Evolutionary conservation across 208 protist species (phyloP).

Genomic region (Leptomonas seymouri): DNA sequence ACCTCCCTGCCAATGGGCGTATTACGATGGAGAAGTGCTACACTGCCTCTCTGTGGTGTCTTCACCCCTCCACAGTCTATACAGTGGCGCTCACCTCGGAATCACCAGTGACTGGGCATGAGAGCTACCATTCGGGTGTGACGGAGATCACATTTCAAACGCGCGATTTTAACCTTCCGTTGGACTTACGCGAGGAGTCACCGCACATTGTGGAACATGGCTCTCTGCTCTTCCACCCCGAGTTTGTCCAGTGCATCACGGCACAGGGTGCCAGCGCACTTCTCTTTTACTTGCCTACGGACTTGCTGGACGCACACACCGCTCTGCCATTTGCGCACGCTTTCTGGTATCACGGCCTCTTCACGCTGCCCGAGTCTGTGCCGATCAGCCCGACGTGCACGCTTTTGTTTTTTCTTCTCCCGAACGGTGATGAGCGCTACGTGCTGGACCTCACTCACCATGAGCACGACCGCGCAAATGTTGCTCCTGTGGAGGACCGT

Average conservation of each 20-base stretch:
- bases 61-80: slow-evolving; percentile 24
- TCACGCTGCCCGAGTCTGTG: slow-evolving; percentile 42
- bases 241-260: slow-evolving; percentile 52
- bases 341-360: slow-evolving; percentile 71
- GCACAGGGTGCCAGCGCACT: slow-evolving; percentile 32
- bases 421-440: slow-evolving; percentile 44
- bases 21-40: slow-evolving; percentile 4
- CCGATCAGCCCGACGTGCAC: slow-evolving; percentile 6
- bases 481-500: too few species aligned
- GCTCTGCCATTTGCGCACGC: slow-evolving; percentile 20
- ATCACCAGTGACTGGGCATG: not conserved
- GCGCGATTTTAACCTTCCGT: not conserved
- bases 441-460: slow-evolving; percentile 33
- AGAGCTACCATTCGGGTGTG: not conserved
- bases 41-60: slow-evolving; percentile 38
- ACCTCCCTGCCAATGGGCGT: not conserved
- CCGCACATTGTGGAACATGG: slow-evolving; percentile 20
- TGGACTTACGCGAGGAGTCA: slow-evolving; percentile 7
- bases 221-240: slow-evolving; percentile 35
- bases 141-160: slow-evolving; percentile 8
- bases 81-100: slow-evolving; percentile 1
- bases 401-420: slow-evolving; percentile 46
- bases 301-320: slow-evolving; percentile 15
- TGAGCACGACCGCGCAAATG: too few species aligned
- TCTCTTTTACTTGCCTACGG: slow-evolving; percentile 35